Evolutionary conservation across 805 yeast species (phyloP).

Genomic region (Ogataea paraovalis): DNA sequence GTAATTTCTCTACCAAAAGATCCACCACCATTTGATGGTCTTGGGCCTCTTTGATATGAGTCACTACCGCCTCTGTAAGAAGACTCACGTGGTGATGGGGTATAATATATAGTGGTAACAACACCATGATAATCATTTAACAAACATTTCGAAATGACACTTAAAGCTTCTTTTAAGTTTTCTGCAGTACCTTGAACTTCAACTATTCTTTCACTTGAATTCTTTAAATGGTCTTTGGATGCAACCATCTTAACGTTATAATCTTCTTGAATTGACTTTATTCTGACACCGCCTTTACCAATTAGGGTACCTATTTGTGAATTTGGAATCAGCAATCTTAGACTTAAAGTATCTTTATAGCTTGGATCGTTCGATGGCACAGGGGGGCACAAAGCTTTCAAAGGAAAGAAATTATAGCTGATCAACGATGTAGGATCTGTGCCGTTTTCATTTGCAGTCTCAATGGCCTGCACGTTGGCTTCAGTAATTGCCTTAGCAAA

Average conservation of each 20-base stretch:
- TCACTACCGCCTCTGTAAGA: conserved; percentile 10
- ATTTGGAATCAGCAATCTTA: conserved; percentile 76
- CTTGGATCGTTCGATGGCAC: conserved; percentile 50
- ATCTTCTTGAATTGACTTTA: conserved; percentile 69
- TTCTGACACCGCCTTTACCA: conserved; percentile 78
- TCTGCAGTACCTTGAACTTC: conserved; percentile 80
- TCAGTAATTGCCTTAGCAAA: conserved; percentile 64
- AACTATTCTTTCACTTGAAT: conserved; percentile 79
- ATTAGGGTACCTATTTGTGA: conserved; percentile 85
- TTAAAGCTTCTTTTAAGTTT: conserved; percentile 52
- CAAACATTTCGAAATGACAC: conserved; percentile 63
- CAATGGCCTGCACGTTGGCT: conserved; percentile 28
- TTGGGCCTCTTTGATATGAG: conserved; percentile 2
- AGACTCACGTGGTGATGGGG: conserved; percentile 38
- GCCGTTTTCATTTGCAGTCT: conserved; percentile 21
- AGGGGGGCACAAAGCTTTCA: conserved; percentile 52
- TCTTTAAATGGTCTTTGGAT: conserved; percentile 75
- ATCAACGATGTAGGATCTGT: conserved; percentile 31
- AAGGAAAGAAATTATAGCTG: conserved; percentile 51
- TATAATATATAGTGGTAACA: conserved; percentile 60
- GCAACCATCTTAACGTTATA: conserved; percentile 79
- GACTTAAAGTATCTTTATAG: conserved; percentile 47
- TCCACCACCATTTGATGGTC: conserved; percentile 6
- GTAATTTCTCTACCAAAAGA: conserved; percentile 29
- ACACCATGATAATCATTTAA: conserved; percentile 70